phyloP scores from a whole-genome alignment of 2,329 filamentous ascomycete species.

The Hypoxylon sp. region DNA sequence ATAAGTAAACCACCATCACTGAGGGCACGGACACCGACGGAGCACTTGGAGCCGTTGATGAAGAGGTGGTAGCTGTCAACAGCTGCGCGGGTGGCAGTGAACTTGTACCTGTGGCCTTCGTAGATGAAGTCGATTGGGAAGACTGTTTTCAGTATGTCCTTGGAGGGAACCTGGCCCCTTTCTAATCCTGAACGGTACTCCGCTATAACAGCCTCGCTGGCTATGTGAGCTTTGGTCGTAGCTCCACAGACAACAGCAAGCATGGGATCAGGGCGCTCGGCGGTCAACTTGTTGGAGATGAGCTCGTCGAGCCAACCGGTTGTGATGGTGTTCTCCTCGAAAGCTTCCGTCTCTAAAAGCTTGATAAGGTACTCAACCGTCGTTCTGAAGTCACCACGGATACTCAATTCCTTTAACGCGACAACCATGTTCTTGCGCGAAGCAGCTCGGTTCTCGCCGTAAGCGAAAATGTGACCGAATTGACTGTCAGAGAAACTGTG shows the following conservation, averaged over 20 bases:
- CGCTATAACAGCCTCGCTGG: slow-evolving; percentile 88
- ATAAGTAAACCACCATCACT: slow-evolving; percentile 95
- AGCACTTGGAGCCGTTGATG: slow-evolving; percentile 98
- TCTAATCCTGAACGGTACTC: slow-evolving; percentile 92
- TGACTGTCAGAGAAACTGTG: slow-evolving; percentile 99
- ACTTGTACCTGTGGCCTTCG: slow-evolving; percentile 96
- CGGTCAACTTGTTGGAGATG: slow-evolving; percentile 97
- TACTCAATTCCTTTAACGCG: slow-evolving; percentile 97
- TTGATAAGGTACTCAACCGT: slow-evolving; percentile 99
- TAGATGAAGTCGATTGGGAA: slow-evolving; percentile 99
- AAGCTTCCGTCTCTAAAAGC: slow-evolving; percentile 96
- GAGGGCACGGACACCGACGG: slow-evolving; percentile 91
- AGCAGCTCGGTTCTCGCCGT: slow-evolving; percentile 95
- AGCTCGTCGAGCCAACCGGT: slow-evolving; percentile 99
- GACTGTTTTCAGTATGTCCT: slow-evolving; percentile 97
- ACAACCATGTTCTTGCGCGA: slow-evolving; percentile 99
- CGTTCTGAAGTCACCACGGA: slow-evolving; percentile 98
- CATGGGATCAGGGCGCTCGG: slow-evolving; percentile 93
- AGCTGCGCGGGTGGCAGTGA: slow-evolving; percentile 94
- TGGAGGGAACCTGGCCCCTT: slow-evolving; percentile 96
- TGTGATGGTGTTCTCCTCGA: slow-evolving; percentile 99
- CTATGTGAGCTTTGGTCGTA: slow-evolving; percentile 92
- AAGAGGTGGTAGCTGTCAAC: slow-evolving; percentile 96
- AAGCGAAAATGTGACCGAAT: slow-evolving; percentile 99
- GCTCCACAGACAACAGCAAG: slow-evolving; percentile 96